phyloP scores from a whole-genome alignment of 2,329 filamentous ascomycete species.

The Colletotrichum echinochloae region DNA sequence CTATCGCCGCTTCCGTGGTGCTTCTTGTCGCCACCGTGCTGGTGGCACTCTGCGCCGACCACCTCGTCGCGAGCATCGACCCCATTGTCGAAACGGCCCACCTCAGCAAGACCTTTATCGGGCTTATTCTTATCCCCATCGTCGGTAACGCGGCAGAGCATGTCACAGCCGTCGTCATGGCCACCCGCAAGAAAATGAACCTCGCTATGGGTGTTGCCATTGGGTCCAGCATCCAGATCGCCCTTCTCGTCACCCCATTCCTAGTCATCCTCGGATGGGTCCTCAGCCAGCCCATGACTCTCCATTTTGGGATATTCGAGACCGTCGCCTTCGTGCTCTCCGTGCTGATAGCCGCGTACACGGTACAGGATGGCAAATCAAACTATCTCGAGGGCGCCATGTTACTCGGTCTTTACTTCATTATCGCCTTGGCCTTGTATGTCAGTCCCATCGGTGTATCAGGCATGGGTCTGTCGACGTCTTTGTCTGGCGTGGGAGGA shows the following conservation, averaged over 20 bases:
- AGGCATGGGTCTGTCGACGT: too few relatives aligned
- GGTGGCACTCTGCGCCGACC: conserved; percentile 81
- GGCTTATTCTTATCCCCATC: conserved; percentile 82
- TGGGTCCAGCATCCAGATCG: conserved; percentile 85
- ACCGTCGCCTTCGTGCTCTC: conserved; percentile 83
- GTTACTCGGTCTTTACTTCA: background rate
- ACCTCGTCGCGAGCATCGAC: conserved; percentile 82
- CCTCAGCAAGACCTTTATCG: conserved; percentile 85
- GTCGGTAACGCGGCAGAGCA: conserved; percentile 86
- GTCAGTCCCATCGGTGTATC: too few relatives aligned
- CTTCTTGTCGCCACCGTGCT: conserved; percentile 77
- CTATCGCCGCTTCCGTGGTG: conserved; percentile 72
- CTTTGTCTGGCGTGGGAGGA: too few relatives aligned
- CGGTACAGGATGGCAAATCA: conserved; percentile 83
- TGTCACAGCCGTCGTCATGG: conserved; percentile 84
- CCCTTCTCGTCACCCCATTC: conserved; percentile 83
- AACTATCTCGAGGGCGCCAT: conserved; percentile 56
- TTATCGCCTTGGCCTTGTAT: background rate
- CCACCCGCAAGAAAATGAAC: conserved; percentile 82
- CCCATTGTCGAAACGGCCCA: conserved; percentile 75
- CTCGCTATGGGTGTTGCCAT: conserved; percentile 83
- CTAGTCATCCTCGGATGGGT: conserved; percentile 85
- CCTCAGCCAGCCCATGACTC: conserved; percentile 77
- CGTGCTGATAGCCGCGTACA: conserved; percentile 80
- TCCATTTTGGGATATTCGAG: conserved; percentile 85